These are phyloP conservation scores for Hyphopichia khmerensis DNA, from an alignment of 1,139 yeast genomes.

Conservation along the genomic window DNA sequence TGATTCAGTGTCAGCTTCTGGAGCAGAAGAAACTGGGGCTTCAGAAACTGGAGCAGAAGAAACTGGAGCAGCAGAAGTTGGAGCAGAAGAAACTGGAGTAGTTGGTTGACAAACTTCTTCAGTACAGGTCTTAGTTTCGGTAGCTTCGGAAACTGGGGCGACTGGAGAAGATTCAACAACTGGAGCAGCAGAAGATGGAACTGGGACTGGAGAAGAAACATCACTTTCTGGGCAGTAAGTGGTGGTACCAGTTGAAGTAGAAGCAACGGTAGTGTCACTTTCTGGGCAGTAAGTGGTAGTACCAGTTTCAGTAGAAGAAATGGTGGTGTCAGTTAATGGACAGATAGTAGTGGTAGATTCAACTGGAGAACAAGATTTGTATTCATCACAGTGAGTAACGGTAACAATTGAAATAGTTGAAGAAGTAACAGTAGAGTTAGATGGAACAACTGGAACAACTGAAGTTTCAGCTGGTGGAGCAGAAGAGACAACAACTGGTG, in stretches of 20 bases:
- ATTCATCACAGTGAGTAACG: not conserved
- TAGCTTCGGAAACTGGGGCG: not conserved
- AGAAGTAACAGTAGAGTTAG: not conserved
- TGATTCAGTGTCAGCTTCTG: not conserved
- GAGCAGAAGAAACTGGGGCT: not conserved
- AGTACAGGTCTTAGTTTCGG: not conserved
- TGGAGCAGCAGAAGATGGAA: not conserved
- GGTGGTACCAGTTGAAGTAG: not conserved
- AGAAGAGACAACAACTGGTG: not conserved
- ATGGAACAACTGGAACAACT: not conserved
- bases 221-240: not conserved
- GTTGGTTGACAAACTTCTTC: not conserved
- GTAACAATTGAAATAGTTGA: not conserved
- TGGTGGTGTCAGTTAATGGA: not conserved
- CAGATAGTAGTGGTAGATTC: constrained; percentile 1
- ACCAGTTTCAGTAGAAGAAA: not conserved
- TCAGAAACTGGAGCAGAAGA: not conserved
- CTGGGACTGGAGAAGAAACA: not conserved
- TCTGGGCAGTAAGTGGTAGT: not conserved
- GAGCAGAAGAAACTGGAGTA: not conserved
- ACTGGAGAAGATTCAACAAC: not conserved
- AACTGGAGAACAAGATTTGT: constrained; percentile 3
- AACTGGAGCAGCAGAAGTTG: not conserved
- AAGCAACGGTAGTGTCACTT: not conserved
- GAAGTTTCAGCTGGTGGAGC: not conserved